Percentiles rank a stretch among this genome's conserved stretches.
Conservation (phyloP, 495 filamentous ascomycete genomes). For the Penicillium angulare region DNA sequence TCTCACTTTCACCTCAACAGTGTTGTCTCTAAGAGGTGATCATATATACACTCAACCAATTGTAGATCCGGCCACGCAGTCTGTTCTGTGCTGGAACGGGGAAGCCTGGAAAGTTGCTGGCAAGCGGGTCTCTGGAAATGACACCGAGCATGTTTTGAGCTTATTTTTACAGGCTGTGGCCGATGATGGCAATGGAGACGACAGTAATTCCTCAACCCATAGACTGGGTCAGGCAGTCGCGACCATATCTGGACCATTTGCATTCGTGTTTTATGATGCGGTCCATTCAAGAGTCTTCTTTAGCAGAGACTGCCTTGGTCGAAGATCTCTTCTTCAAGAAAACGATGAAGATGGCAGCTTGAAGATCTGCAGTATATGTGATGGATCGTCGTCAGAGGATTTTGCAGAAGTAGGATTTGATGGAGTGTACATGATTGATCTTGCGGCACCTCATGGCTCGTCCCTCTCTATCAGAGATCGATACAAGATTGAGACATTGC, state of each 20-base stretch:
- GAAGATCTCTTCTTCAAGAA: conserved; percentile 72
- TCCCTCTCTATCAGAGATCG: background rate
- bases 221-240: conserved; percentile 54
- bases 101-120: conserved; percentile 83
- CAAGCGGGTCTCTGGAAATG: conserved; percentile 61
- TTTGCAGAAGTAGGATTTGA: conserved; percentile 85
- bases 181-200: conserved; percentile 5
- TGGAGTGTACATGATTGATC: conserved; percentile 67
- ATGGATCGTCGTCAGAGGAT: conserved; percentile 41
- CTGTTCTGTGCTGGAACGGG: conserved; percentile 95
- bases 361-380: conserved; percentile 73
- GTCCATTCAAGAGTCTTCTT: conserved; percentile 62
- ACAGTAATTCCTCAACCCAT: conserved; percentile 19
- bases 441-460: conserved; percentile 30
- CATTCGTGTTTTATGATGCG: conserved; percentile 85
- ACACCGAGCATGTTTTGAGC: conserved; percentile 70
- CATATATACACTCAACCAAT: conserved; percentile 73
- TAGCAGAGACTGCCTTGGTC: conserved; percentile 80
- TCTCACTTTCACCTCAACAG: conserved; percentile 74
- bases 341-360: conserved; percentile 47
- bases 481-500: conserved; percentile 33
- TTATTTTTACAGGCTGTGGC: conserved; percentile 53
- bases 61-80: conserved; percentile 55
- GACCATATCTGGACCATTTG: conserved; percentile 78
- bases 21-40: conserved; percentile 79